Conservation (phyloP, 257 asterid genomes). For the Salvia splendens region DNA sequence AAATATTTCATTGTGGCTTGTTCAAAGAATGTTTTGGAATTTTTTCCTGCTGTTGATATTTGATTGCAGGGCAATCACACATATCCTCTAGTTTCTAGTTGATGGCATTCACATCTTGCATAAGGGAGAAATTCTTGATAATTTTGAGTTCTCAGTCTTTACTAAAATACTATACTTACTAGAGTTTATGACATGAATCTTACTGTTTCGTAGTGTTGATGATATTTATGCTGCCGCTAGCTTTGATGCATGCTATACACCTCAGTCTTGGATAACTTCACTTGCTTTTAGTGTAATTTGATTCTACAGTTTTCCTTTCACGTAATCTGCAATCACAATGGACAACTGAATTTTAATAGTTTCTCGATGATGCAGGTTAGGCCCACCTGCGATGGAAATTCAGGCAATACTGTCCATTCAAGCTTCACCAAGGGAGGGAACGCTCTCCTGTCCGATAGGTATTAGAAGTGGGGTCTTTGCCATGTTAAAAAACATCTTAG, state of each 20-base stretch:
- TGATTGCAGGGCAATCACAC: slow-evolving; percentile 2
- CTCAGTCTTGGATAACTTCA: background rate
- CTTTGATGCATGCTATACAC: slow-evolving; percentile 12
- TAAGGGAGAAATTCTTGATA: slow-evolving; percentile 2
- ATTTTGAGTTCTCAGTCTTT: background rate
- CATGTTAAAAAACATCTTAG: slow-evolving; percentile 2
- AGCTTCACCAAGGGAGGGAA: slow-evolving; percentile 41
- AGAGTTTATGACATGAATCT: background rate
- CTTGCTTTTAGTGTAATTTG: slow-evolving; percentile 14
- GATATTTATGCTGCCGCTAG: background rate
- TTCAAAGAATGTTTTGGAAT: background rate
- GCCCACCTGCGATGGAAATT: slow-evolving; percentile 49
- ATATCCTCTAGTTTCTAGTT: background rate
- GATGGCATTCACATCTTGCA: slow-evolving; percentile 13
- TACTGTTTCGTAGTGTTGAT: background rate
- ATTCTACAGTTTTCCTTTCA: slow-evolving; percentile 1
- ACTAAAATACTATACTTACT: no score
- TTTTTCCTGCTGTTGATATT: slow-evolving; percentile 10
- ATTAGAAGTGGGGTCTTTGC: slow-evolving; percentile 34
- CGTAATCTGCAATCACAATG: slow-evolving; percentile 11
- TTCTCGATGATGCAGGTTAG: slow-evolving; percentile 53
- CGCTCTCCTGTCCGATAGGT: slow-evolving; percentile 41
- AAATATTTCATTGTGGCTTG: slow-evolving; percentile 15
- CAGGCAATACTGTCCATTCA: slow-evolving; percentile 49
- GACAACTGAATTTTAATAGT: slow-evolving; percentile 6